Evolutionary conservation across 192 early-diverging fungal species (phyloP).

Genomic region (Podila epigama): DNA sequence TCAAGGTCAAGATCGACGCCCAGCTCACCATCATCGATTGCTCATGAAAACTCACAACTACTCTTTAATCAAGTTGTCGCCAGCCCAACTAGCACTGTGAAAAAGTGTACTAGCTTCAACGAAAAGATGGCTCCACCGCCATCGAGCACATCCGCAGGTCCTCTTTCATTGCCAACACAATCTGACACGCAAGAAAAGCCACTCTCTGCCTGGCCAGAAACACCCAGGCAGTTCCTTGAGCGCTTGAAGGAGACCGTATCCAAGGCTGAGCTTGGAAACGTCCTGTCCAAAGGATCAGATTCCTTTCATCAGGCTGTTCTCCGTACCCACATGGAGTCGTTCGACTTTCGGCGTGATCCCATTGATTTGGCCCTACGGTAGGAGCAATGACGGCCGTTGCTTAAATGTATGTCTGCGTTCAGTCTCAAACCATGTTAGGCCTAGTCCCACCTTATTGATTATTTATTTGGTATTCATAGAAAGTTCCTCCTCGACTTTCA

Average conservation of each 20-base stretch:
- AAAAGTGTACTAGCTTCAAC: too few relatives aligned
- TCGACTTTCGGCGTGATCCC: constrained; percentile 68
- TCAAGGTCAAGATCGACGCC: neutral
- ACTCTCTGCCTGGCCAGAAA: constrained; percentile 30
- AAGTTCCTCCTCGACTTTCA: constrained; percentile 75
- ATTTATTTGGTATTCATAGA: constrained; percentile 40
- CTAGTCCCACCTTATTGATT: too few relatives aligned
- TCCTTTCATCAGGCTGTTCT: constrained; percentile 64
- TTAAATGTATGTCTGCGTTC: too few relatives aligned
- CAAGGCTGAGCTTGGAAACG: constrained; percentile 59
- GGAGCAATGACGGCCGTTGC: neutral
- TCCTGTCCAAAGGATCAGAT: constrained; percentile 61
- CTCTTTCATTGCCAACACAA: neutral
- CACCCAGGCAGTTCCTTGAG: constrained; percentile 52
- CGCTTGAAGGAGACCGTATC: constrained; percentile 54
- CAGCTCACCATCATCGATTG: neutral
- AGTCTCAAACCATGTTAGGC: too few relatives aligned
- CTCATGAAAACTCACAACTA: neutral
- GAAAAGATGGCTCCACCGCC: neutral
- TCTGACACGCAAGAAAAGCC: neutral
- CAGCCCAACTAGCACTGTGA: too few relatives aligned
- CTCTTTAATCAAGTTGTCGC: neutral
- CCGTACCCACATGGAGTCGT: constrained; percentile 63
- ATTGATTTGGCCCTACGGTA: constrained; percentile 71
- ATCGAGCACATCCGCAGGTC: neutral